phyloP scores from a whole-genome alignment of 495 filamentous ascomycete genomes.

The Aspergillus cristatus region DNA sequence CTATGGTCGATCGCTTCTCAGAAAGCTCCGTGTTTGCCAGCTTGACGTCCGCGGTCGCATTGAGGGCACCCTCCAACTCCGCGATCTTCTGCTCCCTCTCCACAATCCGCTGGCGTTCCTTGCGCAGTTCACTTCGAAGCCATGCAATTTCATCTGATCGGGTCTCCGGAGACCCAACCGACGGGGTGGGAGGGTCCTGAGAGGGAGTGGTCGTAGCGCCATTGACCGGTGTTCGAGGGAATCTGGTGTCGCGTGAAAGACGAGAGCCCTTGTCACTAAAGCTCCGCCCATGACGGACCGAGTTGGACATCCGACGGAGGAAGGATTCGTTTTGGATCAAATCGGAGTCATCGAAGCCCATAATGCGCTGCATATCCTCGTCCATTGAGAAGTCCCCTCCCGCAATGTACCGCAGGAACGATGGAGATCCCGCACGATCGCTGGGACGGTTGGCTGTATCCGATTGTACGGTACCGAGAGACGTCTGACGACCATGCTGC shows the following conservation, averaged over 20 bases:
- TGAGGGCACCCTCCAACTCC: slow-evolving; percentile 68
- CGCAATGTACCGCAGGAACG: slow-evolving; percentile 61
- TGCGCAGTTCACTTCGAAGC: slow-evolving; percentile 68
- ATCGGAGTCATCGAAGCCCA: slow-evolving; percentile 54
- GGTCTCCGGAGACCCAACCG: slow-evolving; percentile 47
- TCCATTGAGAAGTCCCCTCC: slow-evolving; percentile 81
- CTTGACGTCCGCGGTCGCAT: slow-evolving; percentile 69
- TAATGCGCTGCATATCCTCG: slow-evolving; percentile 78
- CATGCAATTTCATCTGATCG: slow-evolving; percentile 61
- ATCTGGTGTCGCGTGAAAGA: slow-evolving; percentile 41
- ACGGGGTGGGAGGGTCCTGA: slow-evolving; percentile 67
- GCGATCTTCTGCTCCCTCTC: slow-evolving; percentile 71
- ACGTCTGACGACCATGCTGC: slow-evolving; percentile 39
- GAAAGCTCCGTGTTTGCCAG: slow-evolving; percentile 76
- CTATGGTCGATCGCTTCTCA: slow-evolving; percentile 93
- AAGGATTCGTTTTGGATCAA: slow-evolving; percentile 50
- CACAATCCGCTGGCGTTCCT: slow-evolving; percentile 67
- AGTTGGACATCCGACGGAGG: slow-evolving; percentile 80
- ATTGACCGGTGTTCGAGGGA: slow-evolving; percentile 64
- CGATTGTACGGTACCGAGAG: slow-evolving; percentile 38
- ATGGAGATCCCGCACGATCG: slow-evolving; percentile 48
- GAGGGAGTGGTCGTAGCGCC: slow-evolving; percentile 50
- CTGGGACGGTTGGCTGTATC: slow-evolving; percentile 22
- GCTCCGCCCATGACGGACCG: slow-evolving; percentile 86
- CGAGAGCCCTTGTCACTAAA: slow-evolving; percentile 61